A percentile compares a stretch with the other conserved stretches of the same genome.
These are phyloP conservation scores for Tylopilus rubrobrunneus DNA, from an alignment of 768 basidiomycete species.

Conservation along the genomic window DNA sequence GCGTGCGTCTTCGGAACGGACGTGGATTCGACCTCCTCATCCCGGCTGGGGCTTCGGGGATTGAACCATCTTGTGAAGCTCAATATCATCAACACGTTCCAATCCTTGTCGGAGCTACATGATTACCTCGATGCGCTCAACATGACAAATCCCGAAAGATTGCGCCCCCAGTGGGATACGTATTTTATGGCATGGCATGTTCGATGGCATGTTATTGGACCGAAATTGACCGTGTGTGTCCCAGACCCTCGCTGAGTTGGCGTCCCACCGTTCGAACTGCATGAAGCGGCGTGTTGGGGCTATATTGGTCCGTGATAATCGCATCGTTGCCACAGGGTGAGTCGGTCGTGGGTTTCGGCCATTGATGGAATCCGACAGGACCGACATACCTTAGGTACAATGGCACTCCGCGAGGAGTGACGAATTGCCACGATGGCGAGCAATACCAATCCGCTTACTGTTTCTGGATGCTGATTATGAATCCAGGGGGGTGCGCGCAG, in stretches of 20 bases:
- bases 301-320: slow-evolving; percentile 80
- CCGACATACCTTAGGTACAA: slow-evolving; percentile 65
- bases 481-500: slow-evolving; percentile 81
- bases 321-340: slow-evolving; percentile 77
- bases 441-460: neutral
- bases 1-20: slow-evolving; percentile 53
- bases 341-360: slow-evolving; percentile 12
- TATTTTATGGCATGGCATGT: slow-evolving; percentile 83
- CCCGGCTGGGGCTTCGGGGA: slow-evolving; percentile 16
- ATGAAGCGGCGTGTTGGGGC: slow-evolving; percentile 98
- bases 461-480: slow-evolving; percentile 45
- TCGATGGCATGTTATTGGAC: neutral
- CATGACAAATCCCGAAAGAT: slow-evolving; percentile 64
- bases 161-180: slow-evolving; percentile 90
- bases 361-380: neutral
- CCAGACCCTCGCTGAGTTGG: slow-evolving; percentile 85
- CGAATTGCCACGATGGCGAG: slow-evolving; percentile 64
- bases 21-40: slow-evolving; percentile 18
- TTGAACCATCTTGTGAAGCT: slow-evolving; percentile 51
- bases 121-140: slow-evolving; percentile 64
- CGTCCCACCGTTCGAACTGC: slow-evolving; percentile 87
- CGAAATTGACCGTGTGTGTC: slow-evolving; percentile 6
- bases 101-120: slow-evolving; percentile 49
- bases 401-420: slow-evolving; percentile 87
- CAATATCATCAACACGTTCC: slow-evolving; percentile 63